A percentile compares a stretch with the other conserved stretches of the same genome.
Evolutionary conservation across 2,329 filamentous ascomycete species (phyloP).

Genomic region (Zelopaecilomyces penicillatus): DNA sequence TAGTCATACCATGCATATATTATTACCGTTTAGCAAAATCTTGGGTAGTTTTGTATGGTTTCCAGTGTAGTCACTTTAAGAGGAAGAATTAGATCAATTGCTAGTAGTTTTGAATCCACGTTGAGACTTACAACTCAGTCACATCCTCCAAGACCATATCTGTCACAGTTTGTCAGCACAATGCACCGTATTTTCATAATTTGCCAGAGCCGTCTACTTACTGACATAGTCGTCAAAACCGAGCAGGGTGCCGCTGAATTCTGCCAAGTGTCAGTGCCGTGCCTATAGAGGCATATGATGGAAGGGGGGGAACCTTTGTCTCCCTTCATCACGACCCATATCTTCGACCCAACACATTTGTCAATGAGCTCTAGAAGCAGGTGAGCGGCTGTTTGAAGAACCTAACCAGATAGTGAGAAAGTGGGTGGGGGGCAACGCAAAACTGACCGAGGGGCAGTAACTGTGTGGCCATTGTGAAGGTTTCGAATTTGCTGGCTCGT

Average conservation of each 20-base stretch:
- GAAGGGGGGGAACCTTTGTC: conserved; percentile 65
- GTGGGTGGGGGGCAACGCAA: not conserved
- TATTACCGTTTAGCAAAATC: conserved; percentile 95
- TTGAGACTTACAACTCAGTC: conserved; percentile 71
- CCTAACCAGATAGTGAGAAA: not conserved
- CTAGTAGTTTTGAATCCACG: not conserved
- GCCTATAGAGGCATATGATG: not conserved
- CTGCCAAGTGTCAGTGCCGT: conserved; percentile 38
- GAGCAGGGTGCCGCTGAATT: conserved; percentile 89
- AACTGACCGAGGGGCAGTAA: conserved; percentile 59
- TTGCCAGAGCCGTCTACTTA: conserved; percentile 46
- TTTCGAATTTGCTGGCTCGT: not conserved
- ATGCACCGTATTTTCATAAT: too few species aligned
- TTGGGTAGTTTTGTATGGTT: conserved; percentile 84
- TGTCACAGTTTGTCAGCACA: conserved; percentile 26
- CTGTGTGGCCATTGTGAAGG: conserved; percentile 57
- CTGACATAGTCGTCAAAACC: conserved; percentile 99
- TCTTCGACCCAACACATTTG: conserved; percentile 94
- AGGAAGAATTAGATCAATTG: conserved; percentile 7
- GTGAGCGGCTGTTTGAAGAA: not conserved
- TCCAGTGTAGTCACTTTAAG: conserved; percentile 77
- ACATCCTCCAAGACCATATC: conserved; percentile 98
- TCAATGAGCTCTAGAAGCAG: conserved; percentile 76
- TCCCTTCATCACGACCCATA: conserved; percentile 99
- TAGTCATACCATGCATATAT: conserved; percentile 87